Conservation (phyloP, 1,284 basidiomycete genomes). For the Ceratobasidium sp. region DNA sequence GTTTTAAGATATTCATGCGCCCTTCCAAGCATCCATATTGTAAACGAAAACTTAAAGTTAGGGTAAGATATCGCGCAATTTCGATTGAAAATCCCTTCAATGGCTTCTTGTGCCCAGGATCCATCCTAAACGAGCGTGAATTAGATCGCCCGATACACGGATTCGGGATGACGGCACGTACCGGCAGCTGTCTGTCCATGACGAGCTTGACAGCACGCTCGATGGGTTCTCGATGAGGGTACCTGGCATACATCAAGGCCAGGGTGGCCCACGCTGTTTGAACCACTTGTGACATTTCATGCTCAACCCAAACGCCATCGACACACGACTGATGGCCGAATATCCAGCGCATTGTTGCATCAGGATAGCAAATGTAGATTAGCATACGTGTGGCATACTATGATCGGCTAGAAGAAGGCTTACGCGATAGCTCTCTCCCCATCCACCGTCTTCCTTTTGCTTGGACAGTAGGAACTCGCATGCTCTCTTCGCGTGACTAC, state of each 20-base stretch:
- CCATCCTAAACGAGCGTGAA: constrained; percentile 68
- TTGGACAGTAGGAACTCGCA: constrained; percentile 87
- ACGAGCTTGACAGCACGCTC: constrained; percentile 82
- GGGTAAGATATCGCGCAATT: constrained; percentile 93
- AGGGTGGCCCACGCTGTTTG: constrained; percentile 95
- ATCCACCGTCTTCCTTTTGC: constrained; percentile 93
- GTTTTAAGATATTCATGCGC: constrained; percentile 68
- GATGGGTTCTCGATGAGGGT: constrained; percentile 83
- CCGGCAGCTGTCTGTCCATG: constrained; percentile 85
- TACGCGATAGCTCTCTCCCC: constrained; percentile 99
- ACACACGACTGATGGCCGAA: constrained; percentile 78
- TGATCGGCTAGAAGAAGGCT: constrained; percentile 44
- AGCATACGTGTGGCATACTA: not conserved
- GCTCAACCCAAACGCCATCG: constrained; percentile 80
- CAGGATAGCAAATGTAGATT: too few relatives aligned
- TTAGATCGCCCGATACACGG: constrained; percentile 1
- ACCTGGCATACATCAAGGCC: constrained; percentile 88
- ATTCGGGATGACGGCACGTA: constrained; percentile 51
- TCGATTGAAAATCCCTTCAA: constrained; percentile 95
- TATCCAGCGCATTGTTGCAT: not conserved
- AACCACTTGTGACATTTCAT: constrained; percentile 86
- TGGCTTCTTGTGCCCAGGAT: constrained; percentile 94
- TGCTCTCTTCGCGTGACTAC: constrained; percentile 70
- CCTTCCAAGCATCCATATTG: constrained; percentile 88
- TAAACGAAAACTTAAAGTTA: constrained; percentile 95